Evolutionary conservation across 495 filamentous ascomycete species (phyloP).

Genomic region (Penicillium steckii): DNA sequence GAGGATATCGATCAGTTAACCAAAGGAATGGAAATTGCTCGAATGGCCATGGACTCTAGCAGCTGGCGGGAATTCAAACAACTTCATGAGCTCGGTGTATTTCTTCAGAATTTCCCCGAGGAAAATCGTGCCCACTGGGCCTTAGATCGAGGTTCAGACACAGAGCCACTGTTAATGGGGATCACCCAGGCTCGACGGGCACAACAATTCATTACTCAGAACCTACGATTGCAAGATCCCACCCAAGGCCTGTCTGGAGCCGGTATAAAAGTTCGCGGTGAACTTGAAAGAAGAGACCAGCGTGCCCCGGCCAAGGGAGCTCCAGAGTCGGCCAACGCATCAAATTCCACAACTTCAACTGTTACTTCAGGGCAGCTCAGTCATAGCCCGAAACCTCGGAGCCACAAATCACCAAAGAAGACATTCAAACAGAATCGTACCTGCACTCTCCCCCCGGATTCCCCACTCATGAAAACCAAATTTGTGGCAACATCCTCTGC

Average conservation of each 20-base stretch:
- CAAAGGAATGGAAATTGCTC: conserved; percentile 61
- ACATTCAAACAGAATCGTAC: conserved; percentile 34
- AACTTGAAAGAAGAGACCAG: conserved; percentile 26
- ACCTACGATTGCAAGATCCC: conserved; percentile 47
- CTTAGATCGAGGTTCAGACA: conserved; percentile 44
- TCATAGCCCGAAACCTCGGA: conserved; percentile 26
- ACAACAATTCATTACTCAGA: conserved; percentile 57
- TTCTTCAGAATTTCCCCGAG: conserved; percentile 57
- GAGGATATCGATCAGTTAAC: conserved; percentile 60
- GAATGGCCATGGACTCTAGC: conserved; percentile 52
- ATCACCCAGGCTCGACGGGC: conserved; percentile 56
- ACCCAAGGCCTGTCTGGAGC: conserved; percentile 49
- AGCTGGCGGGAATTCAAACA: conserved; percentile 65
- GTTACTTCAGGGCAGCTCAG: conserved; percentile 9
- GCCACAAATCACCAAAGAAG: conserved; percentile 31
- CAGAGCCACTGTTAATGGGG: conserved; percentile 45
- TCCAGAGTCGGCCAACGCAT: conserved; percentile 10
- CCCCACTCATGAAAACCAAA: conserved; percentile 57
- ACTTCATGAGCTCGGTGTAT: conserved; percentile 77
- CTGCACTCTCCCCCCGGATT: conserved; percentile 39
- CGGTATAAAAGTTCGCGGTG: conserved; percentile 41
- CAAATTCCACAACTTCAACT: neutral
- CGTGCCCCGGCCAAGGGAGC: conserved; percentile 11
- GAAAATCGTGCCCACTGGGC: conserved; percentile 60
- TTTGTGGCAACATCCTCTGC: conserved; percentile 80